A percentile compares a stretch with the other conserved stretches of the same genome.
Conservation (phyloP, 169 alveolate genomes). For the Eimeria acervulina region DNA sequence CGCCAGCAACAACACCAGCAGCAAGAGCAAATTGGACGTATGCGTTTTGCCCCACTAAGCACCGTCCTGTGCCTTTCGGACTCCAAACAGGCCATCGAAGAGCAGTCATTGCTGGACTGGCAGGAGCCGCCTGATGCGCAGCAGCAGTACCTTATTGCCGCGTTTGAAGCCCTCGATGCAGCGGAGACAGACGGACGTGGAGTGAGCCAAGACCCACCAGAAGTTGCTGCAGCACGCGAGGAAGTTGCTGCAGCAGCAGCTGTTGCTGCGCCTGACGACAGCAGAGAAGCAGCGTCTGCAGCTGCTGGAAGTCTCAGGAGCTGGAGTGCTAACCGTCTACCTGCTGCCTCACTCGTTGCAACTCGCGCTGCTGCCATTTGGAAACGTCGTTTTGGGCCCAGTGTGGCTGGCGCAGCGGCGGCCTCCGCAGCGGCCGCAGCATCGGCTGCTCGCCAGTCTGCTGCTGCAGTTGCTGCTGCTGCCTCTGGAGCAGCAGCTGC, state of each 20-base stretch:
- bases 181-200: conserved; percentile 37
- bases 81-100: neutral
- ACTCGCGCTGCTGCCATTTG: conserved; percentile 65
- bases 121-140: neutral
- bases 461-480: conserved; percentile 35
- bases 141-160: conserved; percentile 70
- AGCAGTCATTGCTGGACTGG: neutral
- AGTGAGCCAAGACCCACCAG: neutral
- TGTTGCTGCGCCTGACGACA: neutral
- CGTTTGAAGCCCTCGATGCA: conserved; percentile 68
- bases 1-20: neutral
- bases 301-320: conserved; percentile 59
- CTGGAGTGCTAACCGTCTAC: conserved; percentile 36
- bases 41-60: conserved; percentile 47
- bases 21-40: neutral
- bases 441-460: conserved; percentile 22
- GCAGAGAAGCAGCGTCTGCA: neutral
- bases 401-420: conserved; percentile 26
- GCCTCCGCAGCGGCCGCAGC: conserved; percentile 56
- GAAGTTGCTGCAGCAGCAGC: neutral
- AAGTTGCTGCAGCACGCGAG: neutral
- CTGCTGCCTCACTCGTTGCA: conserved; percentile 37
- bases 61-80: neutral
- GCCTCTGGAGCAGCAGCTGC: conserved; percentile 57
- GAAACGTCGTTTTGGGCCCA: conserved; percentile 39